Base-by-base conservation (phyloP, 83 land plant genomes). In the Isoetes engelmannii region DNA sequence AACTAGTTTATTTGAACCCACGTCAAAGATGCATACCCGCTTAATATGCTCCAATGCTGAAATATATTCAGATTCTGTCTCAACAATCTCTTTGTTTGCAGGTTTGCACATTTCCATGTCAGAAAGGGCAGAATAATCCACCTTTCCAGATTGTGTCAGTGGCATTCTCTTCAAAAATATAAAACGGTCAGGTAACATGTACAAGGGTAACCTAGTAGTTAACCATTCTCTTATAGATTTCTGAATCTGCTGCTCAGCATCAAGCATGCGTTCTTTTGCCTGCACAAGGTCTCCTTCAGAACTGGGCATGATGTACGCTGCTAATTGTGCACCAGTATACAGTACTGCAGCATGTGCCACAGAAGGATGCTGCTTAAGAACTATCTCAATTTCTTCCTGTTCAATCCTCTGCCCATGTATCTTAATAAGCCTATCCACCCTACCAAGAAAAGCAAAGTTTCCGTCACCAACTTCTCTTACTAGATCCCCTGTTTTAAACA, bases 401-500 rank as follows among this genome's bases (percentile, higher is more conserved):
- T 82, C 76, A 48, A 91, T 74, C 4, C 92, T 77, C 28, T 86
- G 85, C 43, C 92, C 97, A 82, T 76, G 79, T 20, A 91, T n/a
- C 72, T 91, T 87, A 9, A 91, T 28, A 18, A 65, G 70, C 7
- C 97, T 85, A 55, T 91, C 92, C 45, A 78, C 83, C 67, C 97
- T 84, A 6, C 97, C 97, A 47, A 86, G 13, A 62, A 88, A 84
- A n/a, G 82, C 78, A 63, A 82, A 69, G 54, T 83, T 83, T 20
- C 92, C 92, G 74, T 75, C 73, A 48, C 53, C 63, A 20, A 88
- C 69, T 71, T 70, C 64, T 69, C 69, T 79, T 5, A 81, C 97
- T 70, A 82, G 74, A 62, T 88, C 97, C 57, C 92, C 92, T 63
- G 97, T 91, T 72, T 65, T 80, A 66, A 85, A 86, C 47, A 61